Evolutionary conservation across 2,329 filamentous ascomycete genomes (phyloP).

Genomic region (Penicillium italicum): DNA sequence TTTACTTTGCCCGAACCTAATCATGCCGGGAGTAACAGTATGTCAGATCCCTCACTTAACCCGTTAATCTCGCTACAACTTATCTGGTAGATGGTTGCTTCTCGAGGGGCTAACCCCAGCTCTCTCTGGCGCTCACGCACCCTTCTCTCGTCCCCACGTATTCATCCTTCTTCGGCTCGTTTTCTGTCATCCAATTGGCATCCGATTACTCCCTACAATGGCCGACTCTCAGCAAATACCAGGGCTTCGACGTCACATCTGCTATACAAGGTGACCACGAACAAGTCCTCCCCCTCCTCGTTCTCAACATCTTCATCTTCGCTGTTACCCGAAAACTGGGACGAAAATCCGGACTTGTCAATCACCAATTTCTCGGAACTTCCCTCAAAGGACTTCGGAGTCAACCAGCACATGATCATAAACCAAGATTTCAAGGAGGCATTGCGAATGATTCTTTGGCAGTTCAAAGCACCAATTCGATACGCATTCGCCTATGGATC

Average conservation of each 20-base stretch:
- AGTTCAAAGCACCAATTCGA: constrained; percentile 87
- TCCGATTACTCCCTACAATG: constrained; percentile 19
- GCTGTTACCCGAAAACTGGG: constrained; percentile 57
- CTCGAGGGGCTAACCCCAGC: constrained; percentile 19
- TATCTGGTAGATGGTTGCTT: constrained; percentile 21
- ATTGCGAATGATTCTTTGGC: constrained; percentile 79
- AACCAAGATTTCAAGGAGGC: constrained; percentile 94
- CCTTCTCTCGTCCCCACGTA: constrained; percentile 16
- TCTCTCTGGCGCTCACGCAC: constrained; percentile 24
- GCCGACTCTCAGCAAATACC: constrained; percentile 13
- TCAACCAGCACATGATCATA: constrained; percentile 94
- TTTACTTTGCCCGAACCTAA: constrained; percentile 19
- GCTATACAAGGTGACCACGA: constrained; percentile 15
- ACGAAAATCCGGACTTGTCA: constrained; percentile 67
- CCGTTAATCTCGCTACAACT: constrained; percentile 10
- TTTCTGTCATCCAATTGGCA: constrained; percentile 31
- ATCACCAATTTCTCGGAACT: constrained; percentile 73
- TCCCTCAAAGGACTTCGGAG: constrained; percentile 76
- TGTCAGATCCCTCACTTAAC: constrained; percentile 14
- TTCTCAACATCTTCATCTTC: constrained; percentile 36
- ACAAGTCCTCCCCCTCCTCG: constrained; percentile 21
- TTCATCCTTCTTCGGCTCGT: constrained; percentile 23
- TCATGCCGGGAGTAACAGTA: constrained; percentile 34
- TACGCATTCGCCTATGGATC: constrained; percentile 98
- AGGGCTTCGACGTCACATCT: constrained; percentile 17